Evolutionary conservation across 768 basidiomycete genomes (phyloP).

Genomic region (Gelatoporia subvermispora): DNA sequence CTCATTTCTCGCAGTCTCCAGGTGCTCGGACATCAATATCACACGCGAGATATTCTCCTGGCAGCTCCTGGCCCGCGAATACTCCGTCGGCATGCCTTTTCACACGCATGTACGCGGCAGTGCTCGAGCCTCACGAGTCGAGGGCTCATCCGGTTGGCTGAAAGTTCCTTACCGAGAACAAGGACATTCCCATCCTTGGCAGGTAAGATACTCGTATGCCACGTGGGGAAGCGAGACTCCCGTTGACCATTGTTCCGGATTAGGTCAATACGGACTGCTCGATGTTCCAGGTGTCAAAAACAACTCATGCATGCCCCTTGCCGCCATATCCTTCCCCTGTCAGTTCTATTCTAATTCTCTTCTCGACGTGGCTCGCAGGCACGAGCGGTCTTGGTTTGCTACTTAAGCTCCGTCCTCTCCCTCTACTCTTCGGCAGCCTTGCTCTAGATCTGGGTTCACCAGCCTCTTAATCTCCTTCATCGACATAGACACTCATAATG

Average conservation of each 20-base stretch:
- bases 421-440: slow-evolving; percentile 1
- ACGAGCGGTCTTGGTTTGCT: slow-evolving; percentile 5
- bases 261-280: slow-evolving; percentile 10
- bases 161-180: slow-evolving; percentile 19
- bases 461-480: slow-evolving; percentile 7
- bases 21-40: no score
- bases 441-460: slow-evolving; percentile 6
- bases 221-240: slow-evolving; percentile 10
- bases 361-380: slow-evolving; percentile 9
- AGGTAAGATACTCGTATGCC: slow-evolving; percentile 10
- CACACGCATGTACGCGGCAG: no score
- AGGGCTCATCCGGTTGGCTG: no score
- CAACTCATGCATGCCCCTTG: slow-evolving; percentile 10
- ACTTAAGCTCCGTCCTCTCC: slow-evolving; percentile 11
- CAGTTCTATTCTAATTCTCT: slow-evolving; percentile 2
- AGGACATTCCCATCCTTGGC: slow-evolving; percentile 14
- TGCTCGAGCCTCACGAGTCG: no score
- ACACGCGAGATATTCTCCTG: no score
- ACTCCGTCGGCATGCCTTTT: no score
- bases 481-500: slow-evolving; percentile 25
- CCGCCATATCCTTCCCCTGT: slow-evolving; percentile 12
- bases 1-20: no score
- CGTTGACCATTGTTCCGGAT: slow-evolving; percentile 15
- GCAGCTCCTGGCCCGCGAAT: no score
- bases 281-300: background rate